phyloP scores from a whole-genome alignment of 106 monocot species.

The Dendrobium nobile region DNA sequence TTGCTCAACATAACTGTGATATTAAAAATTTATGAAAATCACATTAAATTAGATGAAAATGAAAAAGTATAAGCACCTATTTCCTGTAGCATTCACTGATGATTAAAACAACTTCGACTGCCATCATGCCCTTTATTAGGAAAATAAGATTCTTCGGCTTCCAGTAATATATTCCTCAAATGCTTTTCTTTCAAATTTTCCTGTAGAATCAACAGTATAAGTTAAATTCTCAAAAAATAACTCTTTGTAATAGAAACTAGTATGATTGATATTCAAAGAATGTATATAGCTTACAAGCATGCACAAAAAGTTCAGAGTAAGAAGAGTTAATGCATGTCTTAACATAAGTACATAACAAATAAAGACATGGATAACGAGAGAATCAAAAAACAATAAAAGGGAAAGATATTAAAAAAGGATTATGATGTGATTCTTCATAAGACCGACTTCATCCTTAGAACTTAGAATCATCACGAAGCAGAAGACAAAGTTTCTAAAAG shows the following conservation, averaged over 20 bases:
- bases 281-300: not conserved
- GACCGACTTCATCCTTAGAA: too few relatives aligned
- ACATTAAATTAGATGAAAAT: not conserved
- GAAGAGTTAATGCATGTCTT: not conserved
- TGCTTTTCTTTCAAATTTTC: conserved; percentile 85
- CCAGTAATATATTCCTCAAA: conserved; percentile 56
- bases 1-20: not conserved
- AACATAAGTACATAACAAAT: not conserved
- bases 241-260: not conserved
- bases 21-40: not conserved
- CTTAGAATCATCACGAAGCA: too few relatives aligned
- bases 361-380: not conserved
- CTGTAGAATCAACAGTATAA: conserved; percentile 22
- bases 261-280: not conserved
- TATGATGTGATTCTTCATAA: not conserved
- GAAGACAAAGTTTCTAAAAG: too few relatives aligned
- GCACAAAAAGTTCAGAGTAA: not conserved
- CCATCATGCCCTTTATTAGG: conserved; percentile 15
- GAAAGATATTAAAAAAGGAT: not conserved
- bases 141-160: conserved; percentile 36
- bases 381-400: not conserved
- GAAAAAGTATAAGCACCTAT: not conserved
- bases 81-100: not conserved
- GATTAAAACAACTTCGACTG: not conserved
- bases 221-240: not conserved